Base-by-base conservation (phyloP, 2,329 filamentous ascomycete species). In the Pseudogymnoascus sp. region DNA sequence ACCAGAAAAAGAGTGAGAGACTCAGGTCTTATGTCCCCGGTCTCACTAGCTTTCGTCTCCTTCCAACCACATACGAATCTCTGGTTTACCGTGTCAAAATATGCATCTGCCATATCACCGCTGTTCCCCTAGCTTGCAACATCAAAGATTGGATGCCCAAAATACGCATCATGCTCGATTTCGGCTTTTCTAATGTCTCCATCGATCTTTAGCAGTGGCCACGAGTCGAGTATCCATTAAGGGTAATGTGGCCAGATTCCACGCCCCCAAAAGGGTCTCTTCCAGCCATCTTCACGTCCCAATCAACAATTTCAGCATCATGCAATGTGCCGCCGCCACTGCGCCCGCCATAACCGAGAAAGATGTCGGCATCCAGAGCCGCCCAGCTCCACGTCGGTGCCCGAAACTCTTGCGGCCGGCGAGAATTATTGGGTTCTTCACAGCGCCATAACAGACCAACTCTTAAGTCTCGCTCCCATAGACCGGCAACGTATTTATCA, bases 401-500 rank as follows among this genome's bases (percentile, higher is more conserved):
- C 7, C 48, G 25, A 54, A 11, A 31, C 8, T 54, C 48, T 6
- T 7, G 48, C 19, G 48, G 23, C 25, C 48, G 48, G 48, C 48
- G 48, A n/a, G 48, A 54, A 7, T 31, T 16, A 6, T 41, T 34
- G 7, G 41, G 21, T 1, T 45, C 14, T n/a, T 19, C 3, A 10
- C 19, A 60, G 43, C 45, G n/a, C 54, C 57, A 64, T 11, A 31
- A 16, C 1, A 67, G 28, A 6, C 63, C 62, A 2, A 19, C 10
- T n/a, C 57, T 11, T 1, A 67, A 48, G 54, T 67, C 64, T 21
- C 39, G 8, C 43, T 62, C 62, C 66, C 66, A 67, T 19, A 67
- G 60, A 2, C 66, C 66, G 5, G 62, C 62, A 8, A 66, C n/a
- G 25, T 67, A 67, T 25, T 63, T 11, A 43, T 67, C 66, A 31